Base-by-base conservation (phyloP, 176 grass and related monocot species). In the Luzula sylvatica region DNA sequence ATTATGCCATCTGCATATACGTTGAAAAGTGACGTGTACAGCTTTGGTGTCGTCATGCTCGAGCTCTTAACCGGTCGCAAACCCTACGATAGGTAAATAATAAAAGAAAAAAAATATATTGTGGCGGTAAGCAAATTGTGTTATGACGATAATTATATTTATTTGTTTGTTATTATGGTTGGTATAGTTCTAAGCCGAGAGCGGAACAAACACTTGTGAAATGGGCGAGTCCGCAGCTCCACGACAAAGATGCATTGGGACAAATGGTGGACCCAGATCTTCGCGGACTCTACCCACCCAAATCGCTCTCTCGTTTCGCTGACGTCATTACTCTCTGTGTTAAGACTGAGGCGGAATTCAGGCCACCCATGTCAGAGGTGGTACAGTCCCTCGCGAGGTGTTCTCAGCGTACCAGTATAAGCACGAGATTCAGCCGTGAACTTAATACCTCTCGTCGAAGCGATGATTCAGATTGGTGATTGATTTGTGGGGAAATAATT, bases 21-120 rank as follows among this genome's bases (percentile, higher is more conserved):
- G 18, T 67, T 71, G 51, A 96, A 89, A 50, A 96, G 92, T 15
- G 92, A 96, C 46, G 78, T 89, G 32, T 96, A 89, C 68, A 72
- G 81, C 66, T 89, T 82, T 0, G 85, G 85, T 1, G 78, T 96
- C 0, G 47, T 96, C 38, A 82, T 96, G 92, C 78, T 96, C 26
- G 85, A 96, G 71, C 63, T 96, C 40, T 58, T 96, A 64, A 96
- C 85, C 0, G 92, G 92, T 22, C 81, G 75, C 28, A 96, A 80
- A 26, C 60, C 92, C 19, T 96, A 68, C 11, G 78, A 90, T 46
- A 89, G 77, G 85, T 96, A 78, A 16, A 35, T 42, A 48, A 49
- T 3, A 50, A 53, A 28, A 20, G 8, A 42, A 26, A 43, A 9
- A 3, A 47, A 30, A 8, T 46, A 43, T 21, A 45, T 4, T 3